Conservation (phyloP, 1,284 basidiomycete species). For the Trichosporon sp. region DNA sequence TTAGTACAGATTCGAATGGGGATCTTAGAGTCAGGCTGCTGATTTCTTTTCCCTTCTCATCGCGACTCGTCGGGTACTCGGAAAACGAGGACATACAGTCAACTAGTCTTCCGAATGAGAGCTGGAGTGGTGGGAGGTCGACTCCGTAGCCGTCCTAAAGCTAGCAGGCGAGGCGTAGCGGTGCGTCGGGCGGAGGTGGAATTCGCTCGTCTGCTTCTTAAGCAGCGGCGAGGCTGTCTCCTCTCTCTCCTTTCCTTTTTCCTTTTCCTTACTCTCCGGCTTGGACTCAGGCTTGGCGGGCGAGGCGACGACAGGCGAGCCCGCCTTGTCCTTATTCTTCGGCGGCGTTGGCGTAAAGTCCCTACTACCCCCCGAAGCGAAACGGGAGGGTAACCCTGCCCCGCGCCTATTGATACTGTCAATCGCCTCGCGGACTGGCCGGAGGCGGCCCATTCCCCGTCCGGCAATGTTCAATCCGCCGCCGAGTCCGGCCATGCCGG, state of each 20-base stretch:
- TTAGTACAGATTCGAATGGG: no score
- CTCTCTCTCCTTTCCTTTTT: no score
- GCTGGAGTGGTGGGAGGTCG: not conserved
- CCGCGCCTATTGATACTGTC: constrained; percentile 16
- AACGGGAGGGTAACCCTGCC: not conserved
- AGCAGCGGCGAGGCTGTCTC: not conserved
- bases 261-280: not conserved
- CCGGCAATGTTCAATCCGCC: not conserved
- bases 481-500: constrained; percentile 1
- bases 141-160: not conserved
- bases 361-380: not conserved
- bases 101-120: not conserved
- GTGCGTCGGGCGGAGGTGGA: constrained; percentile 16
- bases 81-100: not conserved
- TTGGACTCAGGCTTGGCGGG: not conserved
- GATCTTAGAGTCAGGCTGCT: no score
- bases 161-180: not conserved
- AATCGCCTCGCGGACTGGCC: not conserved
- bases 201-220: constrained; percentile 4
- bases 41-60: no score
- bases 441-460: not conserved
- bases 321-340: not conserved
- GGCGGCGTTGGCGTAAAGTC: constrained; percentile 11
- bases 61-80: no score
- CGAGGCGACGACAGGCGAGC: not conserved